Percentiles rank a stretch among this genome's conserved stretches.
phyloP scores from a whole-genome alignment of 2,329 filamentous ascomycete species.

The Sphaerostilbella broomeana region DNA sequence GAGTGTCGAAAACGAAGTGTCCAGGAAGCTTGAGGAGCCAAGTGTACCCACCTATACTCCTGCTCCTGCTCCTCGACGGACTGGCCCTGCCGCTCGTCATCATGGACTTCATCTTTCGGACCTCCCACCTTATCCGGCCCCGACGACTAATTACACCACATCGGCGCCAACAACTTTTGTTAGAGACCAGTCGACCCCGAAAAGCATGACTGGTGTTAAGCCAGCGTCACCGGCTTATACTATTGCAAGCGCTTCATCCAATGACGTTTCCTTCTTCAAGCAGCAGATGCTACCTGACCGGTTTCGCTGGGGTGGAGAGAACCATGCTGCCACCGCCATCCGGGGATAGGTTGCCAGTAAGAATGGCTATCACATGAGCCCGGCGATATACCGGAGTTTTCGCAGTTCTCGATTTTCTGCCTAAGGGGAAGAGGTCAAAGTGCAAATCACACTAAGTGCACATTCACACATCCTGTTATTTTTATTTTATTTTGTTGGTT shows the following conservation, averaged over 20 bases:
- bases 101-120: slow-evolving; percentile 31
- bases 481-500: too few relatives aligned
- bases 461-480: too few relatives aligned
- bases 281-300: slow-evolving; percentile 35
- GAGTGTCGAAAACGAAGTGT: slow-evolving; percentile 5
- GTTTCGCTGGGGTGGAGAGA: slow-evolving; percentile 42
- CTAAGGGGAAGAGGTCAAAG: slow-evolving; percentile 2
- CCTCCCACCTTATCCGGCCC: slow-evolving; percentile 15
- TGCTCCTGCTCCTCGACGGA: slow-evolving; percentile 20
- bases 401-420: slow-evolving; percentile 5
- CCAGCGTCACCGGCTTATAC: slow-evolving; percentile 43
- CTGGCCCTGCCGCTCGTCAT: slow-evolving; percentile 35
- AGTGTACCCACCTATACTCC: neutral
- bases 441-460: too few relatives aligned
- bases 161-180: too few relatives aligned
- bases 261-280: slow-evolving; percentile 34
- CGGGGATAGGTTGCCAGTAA: slow-evolving; percentile 27
- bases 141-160: slow-evolving; percentile 17
- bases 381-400: slow-evolving; percentile 5
- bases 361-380: slow-evolving; percentile 14
- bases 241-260: slow-evolving; percentile 40
- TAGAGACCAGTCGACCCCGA: slow-evolving; percentile 25
- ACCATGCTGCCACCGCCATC: slow-evolving; percentile 45
- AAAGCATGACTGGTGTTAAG: slow-evolving; percentile 29
- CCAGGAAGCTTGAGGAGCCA: slow-evolving; percentile 1